Evolutionary conservation across 2,329 filamentous ascomycete genomes (phyloP).

Genomic region (Alternaria sp.): DNA sequence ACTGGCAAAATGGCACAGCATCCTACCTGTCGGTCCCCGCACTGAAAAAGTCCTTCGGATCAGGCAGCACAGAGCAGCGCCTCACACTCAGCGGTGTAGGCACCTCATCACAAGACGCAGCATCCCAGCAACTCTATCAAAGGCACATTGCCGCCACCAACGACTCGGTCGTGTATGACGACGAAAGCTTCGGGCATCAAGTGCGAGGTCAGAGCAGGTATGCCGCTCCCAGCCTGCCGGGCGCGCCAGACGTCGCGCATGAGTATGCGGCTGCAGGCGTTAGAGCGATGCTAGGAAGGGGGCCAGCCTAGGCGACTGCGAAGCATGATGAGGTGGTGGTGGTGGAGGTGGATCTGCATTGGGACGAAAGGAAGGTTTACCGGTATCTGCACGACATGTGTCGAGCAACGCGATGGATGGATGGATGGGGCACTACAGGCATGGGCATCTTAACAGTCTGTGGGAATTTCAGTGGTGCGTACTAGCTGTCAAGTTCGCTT

Average conservation of each 20-base stretch:
- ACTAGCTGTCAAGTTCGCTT: neutral
- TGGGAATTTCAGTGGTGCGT: neutral
- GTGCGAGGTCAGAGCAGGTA: slow-evolving; percentile 14
- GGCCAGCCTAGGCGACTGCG: slow-evolving; percentile 23
- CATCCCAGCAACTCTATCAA: slow-evolving; percentile 59
- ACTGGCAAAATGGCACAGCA: slow-evolving; percentile 65
- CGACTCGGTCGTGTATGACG: slow-evolving; percentile 59
- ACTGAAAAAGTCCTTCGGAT: slow-evolving; percentile 57
- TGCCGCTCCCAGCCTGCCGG: slow-evolving; percentile 1
- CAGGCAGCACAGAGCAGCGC: slow-evolving; percentile 63
- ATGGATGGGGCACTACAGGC: slow-evolving; percentile 12
- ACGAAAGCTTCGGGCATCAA: slow-evolving; percentile 44
- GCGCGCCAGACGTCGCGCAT: slow-evolving; percentile 12
- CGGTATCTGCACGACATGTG: slow-evolving; percentile 12
- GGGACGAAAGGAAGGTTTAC: slow-evolving; percentile 4
- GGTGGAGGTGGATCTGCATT: slow-evolving; percentile 2
- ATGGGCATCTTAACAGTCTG: neutral
- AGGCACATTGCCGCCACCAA: slow-evolving; percentile 64
- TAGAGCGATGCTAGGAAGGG: slow-evolving; percentile 39
- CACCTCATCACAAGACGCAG: slow-evolving; percentile 15
- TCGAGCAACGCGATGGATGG: slow-evolving; percentile 4
- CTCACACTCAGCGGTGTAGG: slow-evolving; percentile 61
- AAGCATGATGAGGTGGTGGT: neutral
- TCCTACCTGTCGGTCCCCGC: slow-evolving; percentile 59
- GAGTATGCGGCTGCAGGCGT: slow-evolving; percentile 32